Evolutionary conservation across 169 alveolate species (phyloP).

Genomic region (Cryptosporidium bovis): DNA sequence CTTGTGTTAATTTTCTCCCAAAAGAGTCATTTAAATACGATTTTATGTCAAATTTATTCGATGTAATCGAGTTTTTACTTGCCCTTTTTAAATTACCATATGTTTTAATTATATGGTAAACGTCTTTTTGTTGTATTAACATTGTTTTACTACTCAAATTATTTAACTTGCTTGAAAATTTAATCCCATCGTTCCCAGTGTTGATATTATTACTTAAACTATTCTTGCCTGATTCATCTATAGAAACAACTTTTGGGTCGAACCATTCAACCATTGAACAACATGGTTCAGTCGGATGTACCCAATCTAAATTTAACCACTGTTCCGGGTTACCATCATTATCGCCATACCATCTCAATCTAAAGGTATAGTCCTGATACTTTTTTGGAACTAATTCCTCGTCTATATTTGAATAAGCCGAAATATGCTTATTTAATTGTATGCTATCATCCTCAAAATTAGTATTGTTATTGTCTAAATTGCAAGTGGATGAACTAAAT

Average conservation of each 20-base stretch:
- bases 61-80: constrained; percentile 29
- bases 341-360: constrained; percentile 73
- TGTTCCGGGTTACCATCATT: constrained; percentile 74
- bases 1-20: constrained; percentile 25
- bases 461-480: background rate
- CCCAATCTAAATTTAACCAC: constrained; percentile 69
- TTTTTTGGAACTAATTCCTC: constrained; percentile 27
- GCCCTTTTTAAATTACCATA: constrained; percentile 20
- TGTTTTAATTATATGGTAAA: constrained; percentile 45
- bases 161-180: background rate
- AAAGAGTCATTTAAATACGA: constrained; percentile 13
- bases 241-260: constrained; percentile 15
- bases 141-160: background rate
- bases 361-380: constrained; percentile 30
- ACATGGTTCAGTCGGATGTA: constrained; percentile 69
- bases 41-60: constrained; percentile 23
- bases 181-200: background rate
- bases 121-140: constrained; percentile 56
- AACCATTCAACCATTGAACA: constrained; percentile 52
- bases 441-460: background rate
- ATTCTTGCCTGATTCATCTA: background rate
- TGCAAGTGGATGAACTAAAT: too few species aligned
- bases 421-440: constrained; percentile 1
- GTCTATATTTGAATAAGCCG: constrained; percentile 20
- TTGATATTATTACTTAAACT: background rate